These are phyloP conservation scores for Peniophora sp. DNA, from an alignment of 1,284 basidiomycete genomes.

Conservation along the genomic window DNA sequence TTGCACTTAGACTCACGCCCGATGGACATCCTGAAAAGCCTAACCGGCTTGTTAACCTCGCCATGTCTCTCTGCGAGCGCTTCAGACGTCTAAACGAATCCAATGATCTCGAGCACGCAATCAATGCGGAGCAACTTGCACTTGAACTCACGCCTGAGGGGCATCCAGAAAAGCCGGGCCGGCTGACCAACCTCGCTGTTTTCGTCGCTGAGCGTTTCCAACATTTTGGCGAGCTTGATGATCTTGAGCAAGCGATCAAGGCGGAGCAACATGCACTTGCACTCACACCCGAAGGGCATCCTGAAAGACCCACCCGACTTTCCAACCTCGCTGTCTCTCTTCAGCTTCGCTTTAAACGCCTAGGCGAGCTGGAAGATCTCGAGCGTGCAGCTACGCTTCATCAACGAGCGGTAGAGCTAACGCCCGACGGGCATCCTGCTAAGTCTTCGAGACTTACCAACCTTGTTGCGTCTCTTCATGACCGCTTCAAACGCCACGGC, in stretches of 20 bases:
- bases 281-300: slow-evolving; percentile 1
- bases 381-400: slow-evolving; percentile 13
- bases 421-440: not conserved
- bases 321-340: slow-evolving; percentile 19
- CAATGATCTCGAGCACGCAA: slow-evolving; percentile 2
- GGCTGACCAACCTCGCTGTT: not conserved
- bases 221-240: not conserved
- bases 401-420: not conserved
- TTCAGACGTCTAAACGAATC: not conserved
- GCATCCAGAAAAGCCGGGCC: not conserved
- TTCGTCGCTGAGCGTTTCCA: not conserved
- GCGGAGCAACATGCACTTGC: not conserved
- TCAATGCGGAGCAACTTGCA: not conserved
- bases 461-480: not conserved
- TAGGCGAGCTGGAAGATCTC: slow-evolving; percentile 14
- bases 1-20: not conserved
- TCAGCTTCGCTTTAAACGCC: slow-evolving; percentile 15
- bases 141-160: not conserved
- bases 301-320: slow-evolving; percentile 6
- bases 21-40: not conserved
- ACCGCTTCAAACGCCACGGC: not conserved
- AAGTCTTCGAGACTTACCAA: not conserved
- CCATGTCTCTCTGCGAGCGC: not conserved
- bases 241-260: not conserved
- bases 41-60: not conserved